Base-by-base conservation (phyloP, 768 basidiomycete genomes). In the Leccinum ochraceum region DNA sequence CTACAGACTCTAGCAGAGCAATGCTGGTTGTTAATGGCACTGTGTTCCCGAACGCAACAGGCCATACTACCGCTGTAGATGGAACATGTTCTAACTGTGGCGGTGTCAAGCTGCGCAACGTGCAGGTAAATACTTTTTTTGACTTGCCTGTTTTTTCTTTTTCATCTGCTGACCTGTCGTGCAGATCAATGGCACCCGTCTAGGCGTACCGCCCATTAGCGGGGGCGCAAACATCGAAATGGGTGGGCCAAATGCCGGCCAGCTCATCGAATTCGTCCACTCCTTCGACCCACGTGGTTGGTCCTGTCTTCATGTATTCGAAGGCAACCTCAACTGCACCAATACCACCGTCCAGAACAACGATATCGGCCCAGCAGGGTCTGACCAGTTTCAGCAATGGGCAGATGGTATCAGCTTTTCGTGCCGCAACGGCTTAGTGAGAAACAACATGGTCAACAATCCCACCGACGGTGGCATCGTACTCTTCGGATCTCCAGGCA, bases 151-250 rank as follows among this genome's bases (percentile, higher is more conserved):
- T 28, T n/a, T 53, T 52, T 34, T 34, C 32, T 34, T 32, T 32
- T 36, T 44, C 32, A 32, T 56, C 49, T 53, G 10, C 59, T 59
- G 42, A 54, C 49, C 26, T 26, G 10, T 55, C 54, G 46, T 11
- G 26, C 62, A 93, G 90, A 83, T 94, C 62, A 83, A 94, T 67
- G 92, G 92, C 14, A 84, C 85, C 6, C 83, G 92, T 59, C 74
- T 74, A 17, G 82, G 81, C 26, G 83, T 78, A 7, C 65, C 79
- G 44, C 81, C 86, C 1, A 81, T 79, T 0, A 61, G 53, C 24
- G 90, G 90, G 7, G 89, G 88, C 0, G 92, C 82, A 24, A 92
- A 92, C 66, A 91, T 94, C 57, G 92, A 94, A 74, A 87, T 94
- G 80, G 93, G 93, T 5, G 93, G 92, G 10, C 67, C 79, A 20